Evolutionary conservation across 805 yeast genomes (phyloP).

Genomic region (Jamesozyma rosinii): DNA sequence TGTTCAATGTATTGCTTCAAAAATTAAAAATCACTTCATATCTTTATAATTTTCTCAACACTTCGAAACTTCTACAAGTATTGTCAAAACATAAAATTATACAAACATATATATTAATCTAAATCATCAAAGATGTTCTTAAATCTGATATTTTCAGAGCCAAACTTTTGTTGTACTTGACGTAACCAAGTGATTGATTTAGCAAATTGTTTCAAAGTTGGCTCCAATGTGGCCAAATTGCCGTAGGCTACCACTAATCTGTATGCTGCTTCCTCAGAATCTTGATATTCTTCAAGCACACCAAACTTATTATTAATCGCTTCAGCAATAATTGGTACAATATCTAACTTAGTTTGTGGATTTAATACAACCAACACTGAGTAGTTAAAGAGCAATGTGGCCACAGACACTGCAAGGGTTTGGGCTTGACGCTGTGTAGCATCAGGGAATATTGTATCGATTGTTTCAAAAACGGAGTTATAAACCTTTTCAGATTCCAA

Average conservation of each 20-base stretch:
- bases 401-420: slow-evolving; percentile 34
- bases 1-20: neutral
- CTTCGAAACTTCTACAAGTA: too few relatives aligned
- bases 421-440: slow-evolving; percentile 23
- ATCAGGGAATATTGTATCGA: slow-evolving; percentile 22
- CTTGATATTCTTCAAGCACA: slow-evolving; percentile 23
- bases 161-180: slow-evolving; percentile 15
- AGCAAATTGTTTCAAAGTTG: slow-evolving; percentile 24
- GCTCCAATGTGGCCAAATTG: slow-evolving; percentile 37
- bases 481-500: slow-evolving; percentile 32
- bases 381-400: slow-evolving; percentile 46
- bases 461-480: slow-evolving; percentile 32
- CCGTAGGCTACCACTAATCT: slow-evolving; percentile 57
- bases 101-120: too few relatives aligned
- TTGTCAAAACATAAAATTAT: too few relatives aligned
- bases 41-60: too few relatives aligned
- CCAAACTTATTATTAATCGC: slow-evolving; percentile 25
- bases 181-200: slow-evolving; percentile 27
- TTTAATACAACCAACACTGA: slow-evolving; percentile 32
- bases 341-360: slow-evolving; percentile 17
- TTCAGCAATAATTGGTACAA: slow-evolving; percentile 27
- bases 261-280: slow-evolving; percentile 58
- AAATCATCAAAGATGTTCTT: slow-evolving; percentile 11
- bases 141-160: slow-evolving; percentile 15
- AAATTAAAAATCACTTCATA: neutral